Evolutionary conservation across 2,329 filamentous ascomycete species (phyloP).

Genomic region (Mycosphaerelloides madeirae): DNA sequence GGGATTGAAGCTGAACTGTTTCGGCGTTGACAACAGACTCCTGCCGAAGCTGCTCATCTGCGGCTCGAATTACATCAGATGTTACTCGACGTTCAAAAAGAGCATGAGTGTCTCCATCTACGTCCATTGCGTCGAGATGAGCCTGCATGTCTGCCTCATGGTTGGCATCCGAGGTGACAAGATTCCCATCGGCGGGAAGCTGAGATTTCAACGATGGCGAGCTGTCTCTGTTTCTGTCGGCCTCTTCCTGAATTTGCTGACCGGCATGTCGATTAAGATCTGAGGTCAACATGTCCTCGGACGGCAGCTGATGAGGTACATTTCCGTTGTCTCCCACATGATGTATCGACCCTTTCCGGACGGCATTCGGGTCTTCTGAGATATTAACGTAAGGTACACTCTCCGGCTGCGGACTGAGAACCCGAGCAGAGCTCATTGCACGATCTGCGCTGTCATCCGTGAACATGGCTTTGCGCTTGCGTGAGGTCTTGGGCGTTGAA

Average conservation of each 20-base stretch:
- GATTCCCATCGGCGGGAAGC: background rate
- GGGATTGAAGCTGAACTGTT: too few relatives aligned
- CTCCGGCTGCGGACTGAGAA: too few relatives aligned
- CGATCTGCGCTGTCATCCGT: too few relatives aligned
- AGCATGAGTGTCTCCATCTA: too few relatives aligned
- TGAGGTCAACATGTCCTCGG: conserved; percentile 2
- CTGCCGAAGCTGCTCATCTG: conserved; percentile 5
- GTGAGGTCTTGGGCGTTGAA: too few relatives aligned
- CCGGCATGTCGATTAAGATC: conserved; percentile 8
- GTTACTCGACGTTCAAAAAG: background rate
- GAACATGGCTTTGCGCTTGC: too few relatives aligned
- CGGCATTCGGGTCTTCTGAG: too few relatives aligned
- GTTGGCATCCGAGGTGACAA: conserved; percentile 5
- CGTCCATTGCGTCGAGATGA: background rate
- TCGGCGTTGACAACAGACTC: background rate
- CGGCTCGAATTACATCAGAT: conserved; percentile 3
- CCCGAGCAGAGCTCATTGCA: too few relatives aligned
- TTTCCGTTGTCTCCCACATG: too few relatives aligned
- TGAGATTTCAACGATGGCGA: background rate
- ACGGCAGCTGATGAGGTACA: too few relatives aligned
- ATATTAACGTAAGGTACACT: too few relatives aligned
- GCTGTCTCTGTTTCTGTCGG: background rate
- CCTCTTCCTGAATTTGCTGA: conserved; percentile 5
- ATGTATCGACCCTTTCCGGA: too few relatives aligned
- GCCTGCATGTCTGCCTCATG: conserved; percentile 2